A percentile compares a stretch with the other conserved stretches of the same genome.
phyloP scores from a whole-genome alignment of 768 basidiomycete species.

The Fomitopsis pulvina region DNA sequence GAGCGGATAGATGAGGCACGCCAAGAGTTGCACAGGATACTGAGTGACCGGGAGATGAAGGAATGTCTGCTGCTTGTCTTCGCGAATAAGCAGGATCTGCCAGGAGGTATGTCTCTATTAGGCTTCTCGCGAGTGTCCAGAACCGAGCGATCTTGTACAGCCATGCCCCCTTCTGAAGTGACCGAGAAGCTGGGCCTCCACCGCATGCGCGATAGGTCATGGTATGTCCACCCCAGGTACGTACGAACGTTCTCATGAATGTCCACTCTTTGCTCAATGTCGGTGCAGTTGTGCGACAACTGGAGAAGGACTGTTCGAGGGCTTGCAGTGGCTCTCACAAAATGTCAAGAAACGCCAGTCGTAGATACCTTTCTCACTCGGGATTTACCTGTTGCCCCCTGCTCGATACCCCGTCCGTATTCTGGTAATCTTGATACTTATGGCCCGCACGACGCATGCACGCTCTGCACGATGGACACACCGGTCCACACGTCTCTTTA shows the following conservation, averaged over 20 bases:
- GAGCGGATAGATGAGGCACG: constrained; percentile 96
- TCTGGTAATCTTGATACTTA: constrained; percentile 22
- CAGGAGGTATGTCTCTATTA: constrained; percentile 65
- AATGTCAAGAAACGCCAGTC: constrained; percentile 92
- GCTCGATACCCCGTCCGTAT: constrained; percentile 22
- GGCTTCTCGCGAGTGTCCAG: neutral
- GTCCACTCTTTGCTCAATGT: constrained; percentile 1
- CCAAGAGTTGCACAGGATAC: constrained; percentile 90
- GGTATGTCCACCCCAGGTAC: constrained; percentile 99
- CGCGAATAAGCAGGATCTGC: constrained; percentile 98
- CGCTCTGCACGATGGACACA: constrained; percentile 25
- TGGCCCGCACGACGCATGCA: constrained; percentile 27
- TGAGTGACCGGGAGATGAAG: constrained; percentile 97
- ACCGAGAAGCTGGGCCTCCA: constrained; percentile 95
- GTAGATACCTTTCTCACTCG: constrained; percentile 29
- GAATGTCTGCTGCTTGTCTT: constrained; percentile 97
- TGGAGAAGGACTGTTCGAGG: constrained; percentile 95
- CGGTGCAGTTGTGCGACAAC: constrained; percentile 82
- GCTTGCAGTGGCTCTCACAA: constrained; percentile 94
- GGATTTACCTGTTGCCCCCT: constrained; percentile 23
- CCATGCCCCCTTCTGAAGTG: constrained; percentile 99
- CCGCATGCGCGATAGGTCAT: constrained; percentile 93
- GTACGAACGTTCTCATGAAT: constrained; percentile 14
- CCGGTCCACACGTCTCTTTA: constrained; percentile 20
- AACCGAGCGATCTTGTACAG: constrained; percentile 32